Evolutionary conservation across 2,329 filamentous ascomycete genomes (phyloP).

Genomic region (Apiospora rasikravindrae): DNA sequence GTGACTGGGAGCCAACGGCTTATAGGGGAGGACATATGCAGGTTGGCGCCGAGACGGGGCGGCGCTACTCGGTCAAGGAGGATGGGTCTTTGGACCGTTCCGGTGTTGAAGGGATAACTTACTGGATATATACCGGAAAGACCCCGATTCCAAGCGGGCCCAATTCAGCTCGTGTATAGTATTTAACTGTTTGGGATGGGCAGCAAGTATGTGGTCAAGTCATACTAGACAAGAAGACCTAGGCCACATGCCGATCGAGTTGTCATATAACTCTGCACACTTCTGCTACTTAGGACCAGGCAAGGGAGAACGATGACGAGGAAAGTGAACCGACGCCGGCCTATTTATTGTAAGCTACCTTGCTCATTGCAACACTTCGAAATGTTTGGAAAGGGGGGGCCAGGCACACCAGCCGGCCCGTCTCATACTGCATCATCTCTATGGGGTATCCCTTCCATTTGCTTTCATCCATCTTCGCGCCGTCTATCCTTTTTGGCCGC

Average conservation of each 20-base stretch:
- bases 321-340: background rate
- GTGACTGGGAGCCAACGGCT: background rate
- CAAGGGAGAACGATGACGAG: background rate
- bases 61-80: background rate
- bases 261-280: background rate
- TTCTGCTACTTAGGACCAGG: background rate
- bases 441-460: constrained; percentile 10
- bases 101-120: background rate
- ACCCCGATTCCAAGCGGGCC: background rate
- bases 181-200: background rate
- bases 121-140: background rate
- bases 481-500: background rate
- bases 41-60: constrained; percentile 6
- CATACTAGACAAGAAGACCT: background rate
- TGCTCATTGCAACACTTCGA: background rate
- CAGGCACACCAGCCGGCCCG: background rate
- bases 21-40: background rate
- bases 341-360: background rate
- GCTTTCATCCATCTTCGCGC: background rate
- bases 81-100: background rate
- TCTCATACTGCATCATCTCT: background rate
- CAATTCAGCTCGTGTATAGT: background rate
- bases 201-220: background rate
- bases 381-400: background rate
- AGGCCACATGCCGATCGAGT: background rate